Base-by-base conservation (phyloP, 805 yeast species). In the Wickerhamiella sorbophila region DNA sequence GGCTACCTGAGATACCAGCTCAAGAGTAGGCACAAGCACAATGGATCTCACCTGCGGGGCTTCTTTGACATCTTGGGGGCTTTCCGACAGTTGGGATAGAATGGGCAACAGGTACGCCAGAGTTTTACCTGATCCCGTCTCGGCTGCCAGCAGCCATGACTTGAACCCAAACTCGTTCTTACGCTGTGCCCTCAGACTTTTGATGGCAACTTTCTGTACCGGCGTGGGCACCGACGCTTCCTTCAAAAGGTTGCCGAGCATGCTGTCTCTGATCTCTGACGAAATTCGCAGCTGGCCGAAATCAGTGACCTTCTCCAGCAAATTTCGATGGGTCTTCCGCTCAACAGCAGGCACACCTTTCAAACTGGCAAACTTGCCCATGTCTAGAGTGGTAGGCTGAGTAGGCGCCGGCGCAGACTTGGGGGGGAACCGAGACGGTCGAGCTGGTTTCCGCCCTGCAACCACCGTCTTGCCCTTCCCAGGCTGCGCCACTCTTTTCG, bases 51-150 rank as follows among this genome's bases (percentile, higher is more conserved):
- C 72, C 12, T 55, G 62, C 65, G 70, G 66, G 3, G 57, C 54
- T 4, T 63, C 66, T 0, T 59, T 55, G 10, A 40, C 41, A 40
- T 58, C 65, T 2, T 58, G 44, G 43, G 78, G 77, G 39, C 71
- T 74, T 44, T 77, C 76, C 45, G 75, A 72, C 48, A 87, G 59
- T 48, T 72, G 74, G 38, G 84, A 79, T 31, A 87, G 48, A 29
- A 88, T 48, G 0, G 95, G 87, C 0, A 81, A 75, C 46, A 91
- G 56, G 54, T 87, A 88, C 0, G 96, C 86, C 77, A 94, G 76
- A 0, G 98, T 88, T 56, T 88, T 88, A 6, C 98, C 98, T 0
- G 94, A 80, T 0, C 98, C 98, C 0, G 98, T 88, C 57, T 91
- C 97, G 2, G 96, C 95, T 0, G 97, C 96, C 42, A 88, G 60